Base-by-base conservation (phyloP, 805 yeast species). In the Myxozyma geophila region DNA sequence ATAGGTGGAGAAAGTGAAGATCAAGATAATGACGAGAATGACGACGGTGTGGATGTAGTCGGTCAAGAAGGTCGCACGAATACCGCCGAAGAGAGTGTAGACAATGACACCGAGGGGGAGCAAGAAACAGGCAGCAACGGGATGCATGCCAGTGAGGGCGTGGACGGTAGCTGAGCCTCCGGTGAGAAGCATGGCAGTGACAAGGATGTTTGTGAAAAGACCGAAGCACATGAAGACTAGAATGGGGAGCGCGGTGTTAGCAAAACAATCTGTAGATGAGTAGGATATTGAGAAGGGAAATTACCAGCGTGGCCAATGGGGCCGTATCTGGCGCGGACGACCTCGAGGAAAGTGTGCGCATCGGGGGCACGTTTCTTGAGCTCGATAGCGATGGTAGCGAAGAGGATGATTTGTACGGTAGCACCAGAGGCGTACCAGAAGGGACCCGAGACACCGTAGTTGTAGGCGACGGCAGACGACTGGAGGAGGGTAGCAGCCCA, bases 381-480 rank as follows among this genome's bases (percentile, higher is more conserved):
- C 74, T 89, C 92, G 67, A 92, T 90, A 12, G 97, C 97, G 63
- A 91, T 76, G 51, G 91, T 87, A 1, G 96, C 90, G 76, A 92
- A 92, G 58, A 91, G 79, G 23, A 91, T 87, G 70, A 92, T 89
- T 75, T 92, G 98, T 60, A 89, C 90, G 59, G 90, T 83, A 1
- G 97, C 97, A 73, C 98, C 98, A 2, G 95, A 84, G 8, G 96
- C 97, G 74, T 92, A 92, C 78, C 85, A 88, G 73, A 13, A 93
- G 36, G 64, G 88, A 54, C 96, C 96, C 40, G 87, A 78, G 7
- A 92, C 83, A 71, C 98, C 98, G 62, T 85, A 81, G 49, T 78
- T 78, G 76, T 89, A 92, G 23, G 90, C 90, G 74, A 88, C 92
- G 21, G 96, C 84, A 0, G 96, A 85, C 1, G 91, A 85, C 44